A percentile compares a stretch with the other conserved stretches of the same genome.
Conservation (phyloP, 306 rosid species). For the Begonia fuchsioides region DNA sequence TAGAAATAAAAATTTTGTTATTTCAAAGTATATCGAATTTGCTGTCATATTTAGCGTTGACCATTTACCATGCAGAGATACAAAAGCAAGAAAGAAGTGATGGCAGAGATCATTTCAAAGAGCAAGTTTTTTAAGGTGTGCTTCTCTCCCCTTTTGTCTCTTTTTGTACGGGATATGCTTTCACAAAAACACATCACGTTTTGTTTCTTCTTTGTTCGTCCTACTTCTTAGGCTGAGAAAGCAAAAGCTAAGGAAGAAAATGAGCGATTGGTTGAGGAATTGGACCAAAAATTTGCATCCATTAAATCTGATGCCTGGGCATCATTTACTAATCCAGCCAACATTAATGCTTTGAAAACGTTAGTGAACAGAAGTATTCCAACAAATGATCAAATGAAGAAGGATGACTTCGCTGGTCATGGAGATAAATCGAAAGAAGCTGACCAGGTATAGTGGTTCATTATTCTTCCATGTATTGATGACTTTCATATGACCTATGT, state of each 20-base stretch:
- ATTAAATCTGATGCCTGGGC: conserved; percentile 39
- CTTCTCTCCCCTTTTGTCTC: not conserved
- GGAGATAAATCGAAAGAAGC: conserved; percentile 11
- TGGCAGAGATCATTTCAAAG: conserved; percentile 66
- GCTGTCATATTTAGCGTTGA: not conserved
- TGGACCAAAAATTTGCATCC: conserved; percentile 52
- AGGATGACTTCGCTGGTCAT: conserved; percentile 22
- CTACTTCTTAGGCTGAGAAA: conserved; percentile 55
- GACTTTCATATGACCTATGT: too few species aligned
- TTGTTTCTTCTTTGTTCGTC: conserved; percentile 5
- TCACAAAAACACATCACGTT: not conserved
- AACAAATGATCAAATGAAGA: conserved; percentile 26
- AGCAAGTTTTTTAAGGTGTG: conserved; percentile 71
- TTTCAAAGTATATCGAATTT: too few species aligned
- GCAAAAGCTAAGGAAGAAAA: conserved; percentile 79
- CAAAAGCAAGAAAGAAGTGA: conserved; percentile 82
- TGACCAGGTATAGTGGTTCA: conserved; percentile 26
- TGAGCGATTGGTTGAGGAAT: conserved; percentile 53
- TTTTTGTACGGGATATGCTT: too few species aligned
- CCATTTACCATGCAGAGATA: conserved; percentile 34
- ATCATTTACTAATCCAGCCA: conserved; percentile 47
- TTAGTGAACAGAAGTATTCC: conserved; percentile 33
- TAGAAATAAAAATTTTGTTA: too few species aligned
- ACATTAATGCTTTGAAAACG: conserved; percentile 58
- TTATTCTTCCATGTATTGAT: too few species aligned